Percentiles rank a stretch among this genome's conserved stretches.
These are phyloP conservation scores for Encephalitozoon intestinalis DNA, from an alignment of 371 early-diverging fungal species.

Conservation along the genomic window DNA sequence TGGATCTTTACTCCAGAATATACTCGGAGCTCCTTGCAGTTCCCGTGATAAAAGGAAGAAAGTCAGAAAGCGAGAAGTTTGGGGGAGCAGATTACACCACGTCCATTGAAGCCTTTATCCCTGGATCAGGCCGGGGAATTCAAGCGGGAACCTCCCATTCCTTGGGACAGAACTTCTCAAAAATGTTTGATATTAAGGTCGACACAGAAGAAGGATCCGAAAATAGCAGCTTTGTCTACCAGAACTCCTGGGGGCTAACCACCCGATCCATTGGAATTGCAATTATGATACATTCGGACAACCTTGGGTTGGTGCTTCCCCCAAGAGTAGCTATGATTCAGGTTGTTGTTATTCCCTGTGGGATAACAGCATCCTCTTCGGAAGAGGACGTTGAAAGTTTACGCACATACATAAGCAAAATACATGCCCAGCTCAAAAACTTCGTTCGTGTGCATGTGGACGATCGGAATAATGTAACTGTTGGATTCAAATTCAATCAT, in stretches of 20 bases:
- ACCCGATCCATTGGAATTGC: slow-evolving; percentile 97
- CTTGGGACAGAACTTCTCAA: slow-evolving; percentile 95
- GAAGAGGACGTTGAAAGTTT: slow-evolving; percentile 65
- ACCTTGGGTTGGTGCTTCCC: slow-evolving; percentile 93
- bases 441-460: slow-evolving; percentile 80
- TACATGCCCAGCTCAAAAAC: slow-evolving; percentile 66
- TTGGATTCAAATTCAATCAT: slow-evolving; percentile 98
- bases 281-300: slow-evolving; percentile 94
- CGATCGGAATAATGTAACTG: slow-evolving; percentile 76
- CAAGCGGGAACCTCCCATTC: slow-evolving; percentile 98
- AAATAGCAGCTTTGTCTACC: slow-evolving; percentile 71
- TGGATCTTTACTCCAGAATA: slow-evolving; percentile 84
- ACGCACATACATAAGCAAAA: slow-evolving; percentile 61
- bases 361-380: slow-evolving; percentile 74
- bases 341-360: slow-evolving; percentile 86
- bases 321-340: slow-evolving; percentile 85
- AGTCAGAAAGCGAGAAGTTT: slow-evolving; percentile 98
- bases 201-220: slow-evolving; percentile 60
- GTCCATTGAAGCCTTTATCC: slow-evolving; percentile 94
- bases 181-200: slow-evolving; percentile 80
- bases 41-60: slow-evolving; percentile 91
- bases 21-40: slow-evolving; percentile 94
- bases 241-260: slow-evolving; percentile 98
- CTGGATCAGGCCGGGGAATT: slow-evolving; percentile 90
- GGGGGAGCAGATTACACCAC: slow-evolving; percentile 96